Percentiles rank a stretch among this genome's conserved stretches.
phyloP scores from a whole-genome alignment of 768 basidiomycete genomes.

The Suillus lakei region DNA sequence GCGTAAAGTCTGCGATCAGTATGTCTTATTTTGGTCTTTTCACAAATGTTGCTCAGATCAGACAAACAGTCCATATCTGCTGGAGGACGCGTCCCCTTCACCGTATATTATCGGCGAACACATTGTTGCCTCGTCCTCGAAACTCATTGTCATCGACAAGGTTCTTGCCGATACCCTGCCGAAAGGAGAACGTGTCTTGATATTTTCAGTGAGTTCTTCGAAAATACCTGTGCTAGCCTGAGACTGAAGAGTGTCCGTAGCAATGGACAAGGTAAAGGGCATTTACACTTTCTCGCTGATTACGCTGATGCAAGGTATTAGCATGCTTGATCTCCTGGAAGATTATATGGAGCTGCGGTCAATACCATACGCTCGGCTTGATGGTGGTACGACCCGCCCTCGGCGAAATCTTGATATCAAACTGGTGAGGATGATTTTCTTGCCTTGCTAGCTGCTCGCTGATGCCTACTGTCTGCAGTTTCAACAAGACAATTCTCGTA shows the following conservation, averaged over 20 bases:
- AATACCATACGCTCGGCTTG: slow-evolving; percentile 64
- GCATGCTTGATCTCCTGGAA: slow-evolving; percentile 72
- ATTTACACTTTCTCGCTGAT: neutral
- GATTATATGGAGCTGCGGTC: slow-evolving; percentile 66
- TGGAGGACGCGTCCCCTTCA: slow-evolving; percentile 52
- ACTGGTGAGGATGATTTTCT: slow-evolving; percentile 41
- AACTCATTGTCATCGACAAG: slow-evolving; percentile 63
- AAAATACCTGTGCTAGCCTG: neutral
- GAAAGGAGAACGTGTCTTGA: slow-evolving; percentile 64
- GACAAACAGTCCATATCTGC: slow-evolving; percentile 54
- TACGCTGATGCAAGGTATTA: slow-evolving; percentile 19
- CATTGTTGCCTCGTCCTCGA: slow-evolving; percentile 58
- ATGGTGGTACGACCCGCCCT: slow-evolving; percentile 57
- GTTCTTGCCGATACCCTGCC: slow-evolving; percentile 58
- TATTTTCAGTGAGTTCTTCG: slow-evolving; percentile 59
- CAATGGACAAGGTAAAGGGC: slow-evolving; percentile 59
- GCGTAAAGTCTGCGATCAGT: slow-evolving; percentile 74
- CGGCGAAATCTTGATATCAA: slow-evolving; percentile 62
- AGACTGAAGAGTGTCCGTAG: slow-evolving; percentile 35
- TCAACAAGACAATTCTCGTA: slow-evolving; percentile 61
- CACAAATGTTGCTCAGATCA: slow-evolving; percentile 11
- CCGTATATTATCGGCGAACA: slow-evolving; percentile 60
- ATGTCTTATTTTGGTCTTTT: slow-evolving; percentile 20
- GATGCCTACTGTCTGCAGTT: slow-evolving; percentile 40
- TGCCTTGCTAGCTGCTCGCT: neutral